phyloP scores from a whole-genome alignment of 176 grass and related monocot species.

The Elaeis guineensis region DNA sequence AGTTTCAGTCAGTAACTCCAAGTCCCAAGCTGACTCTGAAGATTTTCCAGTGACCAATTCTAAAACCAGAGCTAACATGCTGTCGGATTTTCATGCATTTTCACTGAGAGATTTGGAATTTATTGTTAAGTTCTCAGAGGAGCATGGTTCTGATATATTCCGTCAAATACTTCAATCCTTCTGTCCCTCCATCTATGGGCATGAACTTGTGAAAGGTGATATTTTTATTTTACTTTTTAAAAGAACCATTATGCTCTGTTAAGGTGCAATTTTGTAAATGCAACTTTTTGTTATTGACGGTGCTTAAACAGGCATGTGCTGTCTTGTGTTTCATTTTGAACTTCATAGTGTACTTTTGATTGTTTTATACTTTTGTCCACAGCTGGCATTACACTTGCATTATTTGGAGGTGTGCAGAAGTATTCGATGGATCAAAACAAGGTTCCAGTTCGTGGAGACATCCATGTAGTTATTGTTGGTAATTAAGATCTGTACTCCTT shows the following conservation, averaged over 20 bases:
- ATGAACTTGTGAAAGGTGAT: constrained; percentile 96
- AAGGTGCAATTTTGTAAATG: no score
- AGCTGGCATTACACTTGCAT: constrained; percentile 84
- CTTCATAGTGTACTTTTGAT: not conserved
- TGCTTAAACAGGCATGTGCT: no score
- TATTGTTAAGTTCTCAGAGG: constrained; percentile 42
- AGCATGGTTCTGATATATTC: constrained; percentile 71
- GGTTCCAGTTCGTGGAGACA: constrained; percentile 87
- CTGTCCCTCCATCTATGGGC: constrained; percentile 93
- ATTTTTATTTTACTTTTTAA: not conserved
- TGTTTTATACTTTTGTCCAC: constrained; percentile 8
- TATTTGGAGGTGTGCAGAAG: constrained; percentile 89
- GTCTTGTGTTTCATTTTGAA: no score
- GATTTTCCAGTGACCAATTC: constrained; percentile 26
- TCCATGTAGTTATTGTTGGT: constrained; percentile 86
- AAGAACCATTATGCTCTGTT: not conserved
- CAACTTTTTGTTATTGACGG: no score
- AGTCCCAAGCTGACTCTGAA: constrained; percentile 37
- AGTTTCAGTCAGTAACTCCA: constrained; percentile 64
- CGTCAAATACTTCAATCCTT: constrained; percentile 83
- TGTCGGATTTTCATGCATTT: constrained; percentile 38
- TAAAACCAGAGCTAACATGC: constrained; percentile 26
- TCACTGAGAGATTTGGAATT: constrained; percentile 48
- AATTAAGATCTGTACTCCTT: constrained; percentile 9
- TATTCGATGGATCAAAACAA: constrained; percentile 82